Evolutionary conservation across 192 early-diverging fungal species (phyloP).

Genomic region (Podochytrium sp.): DNA sequence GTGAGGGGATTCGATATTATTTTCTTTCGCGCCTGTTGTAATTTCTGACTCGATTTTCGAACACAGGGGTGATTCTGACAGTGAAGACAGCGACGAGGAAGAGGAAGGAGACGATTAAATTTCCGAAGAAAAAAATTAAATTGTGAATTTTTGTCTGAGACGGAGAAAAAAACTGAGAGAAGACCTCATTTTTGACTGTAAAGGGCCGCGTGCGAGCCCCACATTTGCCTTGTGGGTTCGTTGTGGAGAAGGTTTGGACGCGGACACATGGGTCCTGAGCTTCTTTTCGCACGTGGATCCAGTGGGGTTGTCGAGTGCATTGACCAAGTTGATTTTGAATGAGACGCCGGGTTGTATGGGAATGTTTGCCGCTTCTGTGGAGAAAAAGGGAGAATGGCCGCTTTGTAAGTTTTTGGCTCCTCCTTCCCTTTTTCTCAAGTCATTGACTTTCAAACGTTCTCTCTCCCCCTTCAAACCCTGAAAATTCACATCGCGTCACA

Average conservation of each 20-base stretch:
- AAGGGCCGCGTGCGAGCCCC: too few species aligned
- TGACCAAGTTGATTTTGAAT: constrained; percentile 1
- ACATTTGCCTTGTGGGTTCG: too few species aligned
- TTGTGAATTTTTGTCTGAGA: not conserved
- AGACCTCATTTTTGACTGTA: too few species aligned
- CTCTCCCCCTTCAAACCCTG: too few species aligned
- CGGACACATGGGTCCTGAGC: not conserved
- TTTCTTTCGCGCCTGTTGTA: not conserved
- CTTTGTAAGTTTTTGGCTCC: too few species aligned
- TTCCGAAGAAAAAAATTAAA: not conserved
- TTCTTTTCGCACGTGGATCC: constrained; percentile 23
- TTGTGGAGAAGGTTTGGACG: too few species aligned
- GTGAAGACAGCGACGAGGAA: constrained; percentile 4
- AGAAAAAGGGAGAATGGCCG: too few species aligned
- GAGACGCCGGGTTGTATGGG: constrained; percentile 16
- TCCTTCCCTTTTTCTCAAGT: too few species aligned
- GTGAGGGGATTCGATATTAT: not conserved
- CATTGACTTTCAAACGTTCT: too few species aligned
- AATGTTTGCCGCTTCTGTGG: too few species aligned
- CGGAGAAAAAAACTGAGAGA: not conserved
- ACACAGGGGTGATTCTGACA: constrained; percentile 9
- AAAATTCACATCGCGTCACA: too few species aligned
- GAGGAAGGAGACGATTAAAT: not conserved
- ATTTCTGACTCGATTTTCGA: not conserved
- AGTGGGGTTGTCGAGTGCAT: not conserved